These are phyloP conservation scores for Erysimum cheiri DNA, from an alignment of 441 rosid species.

Conservation along the genomic window DNA sequence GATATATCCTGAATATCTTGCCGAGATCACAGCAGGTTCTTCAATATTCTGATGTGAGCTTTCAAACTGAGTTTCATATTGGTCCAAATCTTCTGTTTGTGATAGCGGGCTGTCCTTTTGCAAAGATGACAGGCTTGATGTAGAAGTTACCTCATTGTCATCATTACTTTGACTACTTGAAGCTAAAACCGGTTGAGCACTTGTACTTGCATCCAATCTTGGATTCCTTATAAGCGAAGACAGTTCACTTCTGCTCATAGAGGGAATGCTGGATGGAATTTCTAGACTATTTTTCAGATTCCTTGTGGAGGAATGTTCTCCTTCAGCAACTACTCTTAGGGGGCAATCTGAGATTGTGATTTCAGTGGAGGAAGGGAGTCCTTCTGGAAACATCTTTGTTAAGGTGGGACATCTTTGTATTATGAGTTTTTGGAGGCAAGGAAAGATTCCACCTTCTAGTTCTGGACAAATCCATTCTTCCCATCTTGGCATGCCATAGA, in stretches of 20 bases:
- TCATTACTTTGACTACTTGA: slow-evolving; percentile 38
- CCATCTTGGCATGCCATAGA: slow-evolving; percentile 43
- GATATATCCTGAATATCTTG: slow-evolving; percentile 30
- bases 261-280: slow-evolving; percentile 18
- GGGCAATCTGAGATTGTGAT: slow-evolving; percentile 42
- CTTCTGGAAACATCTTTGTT: slow-evolving; percentile 23
- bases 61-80: slow-evolving; percentile 18
- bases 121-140: slow-evolving; percentile 33
- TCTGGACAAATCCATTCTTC: slow-evolving; percentile 40
- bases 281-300: not conserved
- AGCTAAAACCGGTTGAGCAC: slow-evolving; percentile 19
- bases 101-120: slow-evolving; percentile 12
- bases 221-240: slow-evolving; percentile 2
- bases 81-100: slow-evolving; percentile 7
- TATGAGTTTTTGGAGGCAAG: slow-evolving; percentile 38
- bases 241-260: slow-evolving; percentile 1
- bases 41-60: slow-evolving; percentile 23
- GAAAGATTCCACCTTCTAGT: slow-evolving; percentile 35
- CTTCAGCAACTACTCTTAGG: slow-evolving; percentile 4
- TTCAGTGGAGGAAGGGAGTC: slow-evolving; percentile 39
- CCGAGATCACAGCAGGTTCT: slow-evolving; percentile 39
- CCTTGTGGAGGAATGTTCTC: slow-evolving; percentile 2
- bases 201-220: slow-evolving; percentile 3
- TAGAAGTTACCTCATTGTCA: slow-evolving; percentile 32
- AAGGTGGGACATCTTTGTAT: slow-evolving; percentile 44